These are phyloP conservation scores for Backusella mclennaniae DNA, from an alignment of 192 early-diverging fungal species.

Conservation along the genomic window DNA sequence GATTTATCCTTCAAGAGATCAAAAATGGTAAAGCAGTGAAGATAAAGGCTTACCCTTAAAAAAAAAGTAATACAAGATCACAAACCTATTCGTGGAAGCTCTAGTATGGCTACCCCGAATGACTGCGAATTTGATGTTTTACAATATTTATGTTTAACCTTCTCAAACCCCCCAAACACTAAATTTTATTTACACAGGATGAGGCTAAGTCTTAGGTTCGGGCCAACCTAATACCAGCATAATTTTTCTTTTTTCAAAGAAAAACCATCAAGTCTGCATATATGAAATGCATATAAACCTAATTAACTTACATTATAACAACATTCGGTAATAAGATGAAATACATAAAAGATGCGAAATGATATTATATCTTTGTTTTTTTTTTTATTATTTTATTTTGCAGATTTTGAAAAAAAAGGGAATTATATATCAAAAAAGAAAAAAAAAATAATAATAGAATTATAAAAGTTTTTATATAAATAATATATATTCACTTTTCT, in stretches of 20 bases:
- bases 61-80: neutral
- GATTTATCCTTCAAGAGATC: neutral
- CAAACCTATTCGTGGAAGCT: neutral
- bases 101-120: neutral
- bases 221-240: neutral
- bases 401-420: constrained; percentile 2
- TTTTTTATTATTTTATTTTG: constrained; percentile 8
- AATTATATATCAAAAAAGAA: neutral
- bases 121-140: neutral
- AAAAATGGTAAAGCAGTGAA: neutral
- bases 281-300: no score
- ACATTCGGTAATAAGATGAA: neutral
- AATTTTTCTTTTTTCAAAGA: neutral
- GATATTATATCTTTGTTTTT: constrained; percentile 5
- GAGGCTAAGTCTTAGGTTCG: neutral
- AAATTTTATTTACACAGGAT: neutral
- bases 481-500: constrained; percentile 8
- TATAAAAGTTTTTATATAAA: neutral
- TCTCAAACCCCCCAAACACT: neutral
- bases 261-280: no score
- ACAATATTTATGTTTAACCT: neutral
- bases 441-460: constrained; percentile 5
- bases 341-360: neutral
- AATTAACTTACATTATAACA: neutral
- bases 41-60: neutral